Base-by-base conservation (phyloP, 2,329 filamentous ascomycete genomes). In the Bimuria novae-zelandiae region DNA sequence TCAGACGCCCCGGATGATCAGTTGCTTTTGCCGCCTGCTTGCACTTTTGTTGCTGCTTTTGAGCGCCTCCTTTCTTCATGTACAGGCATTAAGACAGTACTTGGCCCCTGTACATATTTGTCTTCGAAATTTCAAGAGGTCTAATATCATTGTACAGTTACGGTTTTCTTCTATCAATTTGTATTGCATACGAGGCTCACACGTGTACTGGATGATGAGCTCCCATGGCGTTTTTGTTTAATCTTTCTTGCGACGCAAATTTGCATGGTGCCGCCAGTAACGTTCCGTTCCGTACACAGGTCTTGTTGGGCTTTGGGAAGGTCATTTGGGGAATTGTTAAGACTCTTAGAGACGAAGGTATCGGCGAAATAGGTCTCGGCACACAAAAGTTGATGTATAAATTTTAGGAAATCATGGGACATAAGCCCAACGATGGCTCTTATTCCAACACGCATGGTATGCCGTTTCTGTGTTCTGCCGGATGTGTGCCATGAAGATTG, bases 1-100 rank as follows among this genome's bases (percentile, higher is more conserved):
- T 88, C 61, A 78, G 82, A 47, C 81, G 75, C 32, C 71, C 71
- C 48, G 72, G 74, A 23, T 77, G 56, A 59, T 29, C 4, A 8
- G 14, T 23, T 36, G 17, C 5, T 29, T 50, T 29, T 44, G 23
- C 30, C 21, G n/a, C 21, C 44, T 47, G 11, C 22, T 42, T 48
- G 27, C 29, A 19, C 32, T n/a, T 27, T 36, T 41, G 39, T 22
- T 27, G 14, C 11, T 25, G 22, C 11, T 44, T 37, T 47, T 32
- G 17, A 50, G 36, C 48, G 25, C 29, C 23, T 32, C n/a, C 44
- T 41, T 33, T 33, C 35, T 35, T 30, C 8, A 22, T 51, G 30
- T 48, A 44, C 30, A 48, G 46, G 30, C 36, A 51, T 51, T 22
- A 16, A 12, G 39, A 25, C 14, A 19, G 43, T 33, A 22, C 25